A percentile compares a stretch with the other conserved stretches of the same genome.
phyloP scores from a whole-genome alignment of 1,284 basidiomycete species.

The Blastosporella zonata region DNA sequence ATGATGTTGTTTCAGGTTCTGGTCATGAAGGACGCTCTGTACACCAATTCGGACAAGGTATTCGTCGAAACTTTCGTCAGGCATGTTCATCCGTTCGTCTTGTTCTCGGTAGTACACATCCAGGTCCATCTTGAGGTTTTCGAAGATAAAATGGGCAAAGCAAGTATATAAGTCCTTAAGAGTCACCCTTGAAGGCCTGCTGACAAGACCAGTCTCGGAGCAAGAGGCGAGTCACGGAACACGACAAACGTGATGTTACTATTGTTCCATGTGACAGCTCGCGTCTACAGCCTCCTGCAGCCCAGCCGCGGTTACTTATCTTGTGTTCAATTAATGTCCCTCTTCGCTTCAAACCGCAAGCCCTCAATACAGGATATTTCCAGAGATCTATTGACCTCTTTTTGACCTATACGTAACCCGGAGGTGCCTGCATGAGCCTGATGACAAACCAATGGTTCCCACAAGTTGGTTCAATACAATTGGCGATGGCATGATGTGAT shows the following conservation, averaged over 20 bases:
- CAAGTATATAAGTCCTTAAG: constrained; percentile 5
- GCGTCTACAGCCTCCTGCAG: background rate
- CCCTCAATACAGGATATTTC: background rate
- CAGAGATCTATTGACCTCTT: background rate
- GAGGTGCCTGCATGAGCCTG: background rate
- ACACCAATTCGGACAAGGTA: constrained; percentile 28
- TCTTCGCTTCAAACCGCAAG: background rate
- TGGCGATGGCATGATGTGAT: constrained; percentile 5
- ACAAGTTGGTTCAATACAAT: background rate
- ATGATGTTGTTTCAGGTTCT: background rate
- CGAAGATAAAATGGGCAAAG: background rate
- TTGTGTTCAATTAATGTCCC: background rate
- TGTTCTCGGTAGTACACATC: constrained; percentile 51
- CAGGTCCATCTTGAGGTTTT: constrained; percentile 32
- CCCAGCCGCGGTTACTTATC: no score
- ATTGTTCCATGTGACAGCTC: background rate
- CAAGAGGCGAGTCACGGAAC: constrained; percentile 6
- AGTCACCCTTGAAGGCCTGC: background rate
- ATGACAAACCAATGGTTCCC: background rate
- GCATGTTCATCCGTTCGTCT: constrained; percentile 48
- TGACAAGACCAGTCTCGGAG: background rate
- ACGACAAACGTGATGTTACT: constrained; percentile 6
- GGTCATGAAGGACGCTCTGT: background rate
- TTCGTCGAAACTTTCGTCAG: constrained; percentile 42
- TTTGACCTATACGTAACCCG: background rate